Percentiles rank a stretch among this genome's conserved stretches.
These are phyloP conservation scores for Fusarium sp. DNA, from an alignment of 2,329 filamentous ascomycete species.

Conservation along the genomic window DNA sequence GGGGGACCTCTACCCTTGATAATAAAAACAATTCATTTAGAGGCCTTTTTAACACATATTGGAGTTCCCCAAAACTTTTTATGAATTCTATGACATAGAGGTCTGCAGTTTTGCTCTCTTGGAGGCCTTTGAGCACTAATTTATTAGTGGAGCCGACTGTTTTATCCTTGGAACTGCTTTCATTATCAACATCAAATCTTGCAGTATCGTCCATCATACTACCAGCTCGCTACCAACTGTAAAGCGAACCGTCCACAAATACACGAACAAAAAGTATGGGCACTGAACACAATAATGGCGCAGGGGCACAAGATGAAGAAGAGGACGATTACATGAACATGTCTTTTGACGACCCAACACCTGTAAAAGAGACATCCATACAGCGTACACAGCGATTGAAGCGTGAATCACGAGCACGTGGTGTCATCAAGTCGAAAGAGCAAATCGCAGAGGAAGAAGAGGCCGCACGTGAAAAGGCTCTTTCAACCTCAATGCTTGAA, in stretches of 20 bases:
- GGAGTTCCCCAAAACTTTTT: not conserved
- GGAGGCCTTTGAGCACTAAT: not conserved
- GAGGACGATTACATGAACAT: conserved; percentile 99
- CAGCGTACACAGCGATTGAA: conserved; percentile 64
- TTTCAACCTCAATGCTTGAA: conserved; percentile 78
- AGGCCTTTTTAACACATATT: not conserved
- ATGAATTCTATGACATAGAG: not conserved
- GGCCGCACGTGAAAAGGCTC: conserved; percentile 76
- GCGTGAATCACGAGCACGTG: conserved; percentile 74
- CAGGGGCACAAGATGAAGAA: conserved; percentile 63
- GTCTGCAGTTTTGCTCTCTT: not conserved
- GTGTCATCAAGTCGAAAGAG: conserved; percentile 80
- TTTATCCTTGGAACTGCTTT: not conserved
- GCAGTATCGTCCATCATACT: not conserved
- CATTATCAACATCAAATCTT: conserved; percentile 6
- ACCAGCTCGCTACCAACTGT: not conserved
- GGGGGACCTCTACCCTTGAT: not conserved
- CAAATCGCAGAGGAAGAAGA: conserved; percentile 81
- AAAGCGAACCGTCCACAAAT: not conserved
- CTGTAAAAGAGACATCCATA: conserved; percentile 64
- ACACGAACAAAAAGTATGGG: conserved; percentile 10
- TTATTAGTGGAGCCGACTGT: conserved; percentile 22
- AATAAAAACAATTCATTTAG: not conserved
- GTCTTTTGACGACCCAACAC: conserved; percentile 77
- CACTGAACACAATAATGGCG: conserved; percentile 14